A percentile compares a stretch with the other conserved stretches of the same genome.
Evolutionary conservation across 1,284 basidiomycete species (phyloP).

Genomic region (Phylloporus sp.): DNA sequence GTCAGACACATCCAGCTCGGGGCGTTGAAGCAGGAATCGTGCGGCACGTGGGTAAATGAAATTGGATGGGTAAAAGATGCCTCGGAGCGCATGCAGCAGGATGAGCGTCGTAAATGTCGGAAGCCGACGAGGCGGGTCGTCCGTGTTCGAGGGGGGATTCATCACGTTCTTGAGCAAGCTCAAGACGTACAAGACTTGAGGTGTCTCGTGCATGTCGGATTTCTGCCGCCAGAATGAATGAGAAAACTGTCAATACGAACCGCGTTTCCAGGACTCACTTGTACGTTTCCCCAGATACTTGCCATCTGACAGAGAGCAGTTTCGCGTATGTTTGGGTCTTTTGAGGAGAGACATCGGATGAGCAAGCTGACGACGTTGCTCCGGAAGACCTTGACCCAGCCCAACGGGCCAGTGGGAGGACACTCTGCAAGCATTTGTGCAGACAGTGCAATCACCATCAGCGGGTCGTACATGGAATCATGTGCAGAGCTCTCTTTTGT

Average conservation of each 20-base stretch:
- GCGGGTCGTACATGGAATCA: slow-evolving; percentile 57
- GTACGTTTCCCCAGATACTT: slow-evolving; percentile 59
- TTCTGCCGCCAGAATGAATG: slow-evolving; percentile 44
- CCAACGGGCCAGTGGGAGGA: slow-evolving; percentile 58
- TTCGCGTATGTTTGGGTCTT: slow-evolving; percentile 66
- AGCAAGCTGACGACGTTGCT: slow-evolving; percentile 83
- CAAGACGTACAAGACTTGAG: slow-evolving; percentile 81
- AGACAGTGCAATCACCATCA: slow-evolving; percentile 78
- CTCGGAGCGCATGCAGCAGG: slow-evolving; percentile 62
- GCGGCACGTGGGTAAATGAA: slow-evolving; percentile 64
- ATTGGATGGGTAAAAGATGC: slow-evolving; percentile 60
- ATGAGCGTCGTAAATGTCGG: slow-evolving; percentile 84
- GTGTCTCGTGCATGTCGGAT: slow-evolving; percentile 81
- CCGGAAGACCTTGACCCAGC: slow-evolving; percentile 88
- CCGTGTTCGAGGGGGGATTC: slow-evolving; percentile 53
- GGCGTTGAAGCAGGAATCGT: slow-evolving; percentile 68
- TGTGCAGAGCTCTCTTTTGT: slow-evolving; percentile 37
- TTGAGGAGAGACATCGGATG: slow-evolving; percentile 78
- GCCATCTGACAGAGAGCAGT: slow-evolving; percentile 64
- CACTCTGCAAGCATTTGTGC: slow-evolving; percentile 67
- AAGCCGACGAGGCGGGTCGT: slow-evolving; percentile 54
- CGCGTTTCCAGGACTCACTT: slow-evolving; percentile 51
- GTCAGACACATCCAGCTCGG: slow-evolving; percentile 61
- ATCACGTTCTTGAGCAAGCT: slow-evolving; percentile 73
- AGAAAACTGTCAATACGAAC: slow-evolving; percentile 11